Conservation (phyloP, 2,329 filamentous ascomycete species). For the Sporothrix protearum region DNA sequence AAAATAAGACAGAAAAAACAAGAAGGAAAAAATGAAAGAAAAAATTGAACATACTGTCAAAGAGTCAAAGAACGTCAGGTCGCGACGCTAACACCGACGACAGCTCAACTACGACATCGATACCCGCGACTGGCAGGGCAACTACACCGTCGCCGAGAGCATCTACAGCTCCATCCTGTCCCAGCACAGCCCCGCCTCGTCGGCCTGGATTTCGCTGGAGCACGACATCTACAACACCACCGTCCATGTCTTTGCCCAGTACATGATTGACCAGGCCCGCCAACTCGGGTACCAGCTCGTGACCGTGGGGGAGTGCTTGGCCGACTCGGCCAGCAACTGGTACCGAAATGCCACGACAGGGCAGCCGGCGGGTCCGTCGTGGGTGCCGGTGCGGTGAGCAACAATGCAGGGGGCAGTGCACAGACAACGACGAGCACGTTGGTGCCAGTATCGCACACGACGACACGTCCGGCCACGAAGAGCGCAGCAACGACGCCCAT, state of each 20-base stretch:
- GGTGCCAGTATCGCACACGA: not conserved
- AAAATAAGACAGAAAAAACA: no score
- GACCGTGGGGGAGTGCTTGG: conserved; percentile 46
- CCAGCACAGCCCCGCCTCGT: conserved; percentile 20
- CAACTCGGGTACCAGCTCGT: conserved; percentile 43
- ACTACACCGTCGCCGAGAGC: conserved; percentile 31
- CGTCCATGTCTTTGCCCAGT: conserved; percentile 42
- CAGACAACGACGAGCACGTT: not conserved
- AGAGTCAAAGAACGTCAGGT: no score
- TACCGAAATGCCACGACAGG: conserved; percentile 41
- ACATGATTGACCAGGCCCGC: conserved; percentile 41
- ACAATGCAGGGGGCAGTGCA: not conserved
- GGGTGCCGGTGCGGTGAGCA: not conserved
- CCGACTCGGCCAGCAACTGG: conserved; percentile 45
- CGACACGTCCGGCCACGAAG: not conserved
- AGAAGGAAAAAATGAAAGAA: no score
- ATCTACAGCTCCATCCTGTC: conserved; percentile 28
- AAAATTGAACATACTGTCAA: no score
- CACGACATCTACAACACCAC: conserved; percentile 48
- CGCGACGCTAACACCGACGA: no score
- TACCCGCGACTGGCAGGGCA: conserved; percentile 34
- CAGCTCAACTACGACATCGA: conserved; percentile 34
- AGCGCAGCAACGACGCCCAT: not conserved
- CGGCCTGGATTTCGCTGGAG: conserved; percentile 36
- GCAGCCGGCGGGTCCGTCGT: conserved; percentile 24